Conservation (phyloP, 768 basidiomycete genomes). For the Phlegmacium glaucopus region DNA sequence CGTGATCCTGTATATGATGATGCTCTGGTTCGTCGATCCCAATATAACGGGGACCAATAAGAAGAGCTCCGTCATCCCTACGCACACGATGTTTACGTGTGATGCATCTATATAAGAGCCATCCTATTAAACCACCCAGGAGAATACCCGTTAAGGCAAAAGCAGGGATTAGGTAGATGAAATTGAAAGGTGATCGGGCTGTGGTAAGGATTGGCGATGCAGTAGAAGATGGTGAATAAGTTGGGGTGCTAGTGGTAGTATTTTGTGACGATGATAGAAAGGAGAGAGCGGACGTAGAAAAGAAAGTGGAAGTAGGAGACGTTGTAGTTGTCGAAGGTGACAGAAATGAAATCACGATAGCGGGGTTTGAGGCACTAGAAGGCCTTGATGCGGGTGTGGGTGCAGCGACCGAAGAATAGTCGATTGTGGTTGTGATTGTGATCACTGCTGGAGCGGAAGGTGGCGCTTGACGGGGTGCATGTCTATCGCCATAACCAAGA, state of each 20-base stretch:
- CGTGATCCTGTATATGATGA: neutral
- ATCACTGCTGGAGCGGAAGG: conserved; percentile 1
- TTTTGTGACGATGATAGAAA: neutral
- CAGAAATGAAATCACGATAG: conserved; percentile 9
- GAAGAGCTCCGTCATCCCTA: conserved; percentile 19
- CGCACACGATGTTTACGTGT: conserved; percentile 14
- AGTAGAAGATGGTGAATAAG: neutral
- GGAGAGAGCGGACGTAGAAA: neutral
- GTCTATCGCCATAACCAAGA: neutral
- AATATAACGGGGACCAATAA: conserved; percentile 19
- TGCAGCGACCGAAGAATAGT: conserved; percentile 31
- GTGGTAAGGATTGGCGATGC: neutral
- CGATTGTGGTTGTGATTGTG: conserved; percentile 22
- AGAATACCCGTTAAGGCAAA: conserved; percentile 29
- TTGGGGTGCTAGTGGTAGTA: neutral
- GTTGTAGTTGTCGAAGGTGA: conserved; percentile 10
- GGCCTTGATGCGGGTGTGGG: neutral
- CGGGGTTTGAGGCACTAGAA: conserved; percentile 2
- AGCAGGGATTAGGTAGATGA: conserved; percentile 27
- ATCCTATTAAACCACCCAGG: conserved; percentile 26
- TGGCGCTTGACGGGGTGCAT: conserved; percentile 3
- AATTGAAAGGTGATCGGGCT: conserved; percentile 14
- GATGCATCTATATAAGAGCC: conserved; percentile 34
- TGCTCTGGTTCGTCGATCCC: conserved; percentile 4
- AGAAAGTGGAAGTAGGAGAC: conserved; percentile 1